Evolutionary conservation across 2,329 filamentous ascomycete genomes (phyloP), one percentile per base, ranked within the genome.

Genomic region (Sclerotinia subarctica): DNA sequence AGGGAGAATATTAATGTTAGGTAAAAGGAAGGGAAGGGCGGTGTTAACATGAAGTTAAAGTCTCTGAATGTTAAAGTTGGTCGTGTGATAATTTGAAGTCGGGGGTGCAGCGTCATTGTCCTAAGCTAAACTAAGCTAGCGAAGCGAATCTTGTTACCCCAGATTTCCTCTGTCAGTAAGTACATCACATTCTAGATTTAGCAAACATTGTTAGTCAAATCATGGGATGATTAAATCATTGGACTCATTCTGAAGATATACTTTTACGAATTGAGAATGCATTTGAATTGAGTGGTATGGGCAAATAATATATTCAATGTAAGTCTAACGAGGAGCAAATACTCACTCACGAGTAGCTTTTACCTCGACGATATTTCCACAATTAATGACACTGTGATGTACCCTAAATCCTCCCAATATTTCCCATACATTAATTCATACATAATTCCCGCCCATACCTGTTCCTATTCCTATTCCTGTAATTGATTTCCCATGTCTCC

Each of bases 381-480:
- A 51, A 51, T 26, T 24, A 62, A 51, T 26, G 51, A 4, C 46
- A 19, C 59, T 21, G 13, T 13, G 58, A 24, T 32, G 35, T 62
- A 32, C 15, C 59, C 49, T 2, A 17, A 64, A 44, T 42, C 24
- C 32, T 49, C 60, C 19, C 11, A 15, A 19, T 21, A 15, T 32
- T 44, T 52, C 49, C 35, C 49, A 44, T 44, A 42, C 32, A 64
- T 64, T 44, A 44, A 19, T 64, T 64, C 62, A 64, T 64, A 64
- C 35, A 64, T 29, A 53, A 52, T 8, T 6, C 47, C 38, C 35
- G 46, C 59, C 47, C 38, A 17, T 38, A 26, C 59, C 59, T 8
- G 21, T n/a, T n/a, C n/a, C n/a, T n/a, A n/a, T 51, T 19, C 29
- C 29, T 51, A 62, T 26, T 38, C 46, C 13, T 62, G 29, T 62